Evolutionary conservation across 1,139 yeast species (phyloP), one percentile per base, ranked within the genome.

Genomic region (Debaryomyces sp.): DNA sequence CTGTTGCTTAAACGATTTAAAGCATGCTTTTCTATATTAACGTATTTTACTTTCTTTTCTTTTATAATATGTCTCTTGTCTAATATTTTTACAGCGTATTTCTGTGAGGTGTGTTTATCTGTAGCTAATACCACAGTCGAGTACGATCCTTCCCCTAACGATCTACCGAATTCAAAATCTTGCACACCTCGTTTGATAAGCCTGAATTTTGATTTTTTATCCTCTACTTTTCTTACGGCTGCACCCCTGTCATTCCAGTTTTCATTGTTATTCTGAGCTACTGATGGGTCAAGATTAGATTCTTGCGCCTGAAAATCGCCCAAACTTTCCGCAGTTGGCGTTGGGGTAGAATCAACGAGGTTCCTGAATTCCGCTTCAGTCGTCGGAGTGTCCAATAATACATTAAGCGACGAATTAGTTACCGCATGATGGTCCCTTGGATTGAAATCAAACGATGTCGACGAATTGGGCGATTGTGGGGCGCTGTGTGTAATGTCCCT

Each of bases 101-200:
- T 84, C 49, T 81, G 80, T 45, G 78, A 69, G n/a, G 88, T 84
- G 51, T 84, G 84, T 41, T 84, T 77, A 57, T 94, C 97, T 1
- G 88, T 78, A 0, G 96, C 99, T 46, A 88, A 84, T 45, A 87
- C 88, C 5, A 94, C 98, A 6, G 96, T 91, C 4, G 98, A 92
- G 63, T 94, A 95, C 1, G 97, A 90, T 1, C 99, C 99, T 64
- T 91, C 97, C 8, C 99, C 99, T 38, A 95, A 78, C 49, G 86
- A 83, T 47, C 87, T 84, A 32, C 96, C 94, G 61, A 94, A 91
- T 54, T 84, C 84, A 68, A 92, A 95, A 68, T 94, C 99, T 54
- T 80, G 79, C 1, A 92, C 96, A 18, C 87, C 78, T 60, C 89
- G 76, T 59, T 81, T 81, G 27, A 76, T 68, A 6, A 74, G 57